phyloP scores from a whole-genome alignment of 805 yeast genomes.

The Kazachstania bromeliacearum region DNA sequence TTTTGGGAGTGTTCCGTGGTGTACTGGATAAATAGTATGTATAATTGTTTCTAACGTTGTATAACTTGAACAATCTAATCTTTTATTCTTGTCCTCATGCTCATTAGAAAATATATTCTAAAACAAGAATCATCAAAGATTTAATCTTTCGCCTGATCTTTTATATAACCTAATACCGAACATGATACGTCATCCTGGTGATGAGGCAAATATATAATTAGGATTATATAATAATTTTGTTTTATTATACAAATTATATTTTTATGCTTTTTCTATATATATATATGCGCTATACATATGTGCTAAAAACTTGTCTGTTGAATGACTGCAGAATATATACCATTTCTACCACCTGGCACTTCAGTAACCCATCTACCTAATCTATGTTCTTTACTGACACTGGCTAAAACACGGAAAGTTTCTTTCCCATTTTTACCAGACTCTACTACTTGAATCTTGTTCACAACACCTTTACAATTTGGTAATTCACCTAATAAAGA shows the following conservation, averaged over 20 bases:
- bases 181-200: too few relatives aligned
- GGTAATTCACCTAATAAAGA: constrained; percentile 44
- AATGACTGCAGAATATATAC: constrained; percentile 48
- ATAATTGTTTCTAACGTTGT: too few relatives aligned
- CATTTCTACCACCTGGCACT: constrained; percentile 61
- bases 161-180: too few relatives aligned
- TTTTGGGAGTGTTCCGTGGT: too few relatives aligned
- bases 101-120: too few relatives aligned
- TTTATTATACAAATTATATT: background rate
- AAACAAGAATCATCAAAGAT: too few relatives aligned
- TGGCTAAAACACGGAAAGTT: constrained; percentile 48
- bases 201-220: too few relatives aligned
- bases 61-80: too few relatives aligned
- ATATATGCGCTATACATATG: background rate
- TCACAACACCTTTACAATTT: constrained; percentile 61
- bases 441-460: constrained; percentile 48
- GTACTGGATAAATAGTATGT: too few relatives aligned
- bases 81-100: too few relatives aligned
- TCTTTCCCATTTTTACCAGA: constrained; percentile 44
- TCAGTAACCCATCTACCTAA: constrained; percentile 77
- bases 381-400: constrained; percentile 76
- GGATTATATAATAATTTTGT: too few relatives aligned
- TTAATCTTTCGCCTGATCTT: too few relatives aligned
- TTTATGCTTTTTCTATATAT: background rate
- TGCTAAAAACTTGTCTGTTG: constrained; percentile 29